phyloP scores from a whole-genome alignment of 2,329 filamentous ascomycete genomes.

The Hirsutella thompsonii region DNA sequence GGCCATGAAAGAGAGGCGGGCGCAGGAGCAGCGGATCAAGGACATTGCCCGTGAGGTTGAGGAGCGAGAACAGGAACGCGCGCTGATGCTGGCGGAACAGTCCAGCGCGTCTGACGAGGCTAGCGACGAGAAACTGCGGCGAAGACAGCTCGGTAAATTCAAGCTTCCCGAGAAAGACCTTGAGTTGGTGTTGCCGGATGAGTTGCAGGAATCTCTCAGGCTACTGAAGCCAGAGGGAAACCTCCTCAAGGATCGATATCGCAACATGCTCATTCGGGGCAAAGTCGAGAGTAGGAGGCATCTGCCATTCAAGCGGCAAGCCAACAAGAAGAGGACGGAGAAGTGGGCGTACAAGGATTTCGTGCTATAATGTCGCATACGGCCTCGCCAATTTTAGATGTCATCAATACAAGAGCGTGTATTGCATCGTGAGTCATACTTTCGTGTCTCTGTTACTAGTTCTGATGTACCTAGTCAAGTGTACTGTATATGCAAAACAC shows the following conservation, averaged over 20 bases:
- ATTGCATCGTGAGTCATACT: too few relatives aligned
- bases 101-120: conserved; percentile 41
- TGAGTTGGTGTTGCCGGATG: conserved; percentile 69
- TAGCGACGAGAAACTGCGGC: conserved; percentile 52
- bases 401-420: too few relatives aligned
- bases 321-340: conserved; percentile 71
- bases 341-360: conserved; percentile 99
- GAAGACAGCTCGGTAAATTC: conserved; percentile 60
- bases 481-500: too few relatives aligned
- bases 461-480: too few relatives aligned
- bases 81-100: conserved; percentile 26
- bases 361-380: too few relatives aligned
- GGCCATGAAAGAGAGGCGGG: conserved; percentile 58
- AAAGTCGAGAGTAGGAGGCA: conserved; percentile 76
- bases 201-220: conserved; percentile 71
- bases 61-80: conserved; percentile 39
- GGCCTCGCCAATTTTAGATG: too few relatives aligned
- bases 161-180: conserved; percentile 67
- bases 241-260: conserved; percentile 79
- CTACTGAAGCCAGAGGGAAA: conserved; percentile 92
- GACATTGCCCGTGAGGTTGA: conserved; percentile 52
- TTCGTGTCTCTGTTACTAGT: too few relatives aligned
- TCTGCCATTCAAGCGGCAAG: conserved; percentile 70
- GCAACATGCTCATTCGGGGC: conserved; percentile 76
- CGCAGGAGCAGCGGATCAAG: conserved; percentile 59